Evolutionary conservation across 768 basidiomycete species (phyloP).

Genomic region (Suillus tomentosus): DNA sequence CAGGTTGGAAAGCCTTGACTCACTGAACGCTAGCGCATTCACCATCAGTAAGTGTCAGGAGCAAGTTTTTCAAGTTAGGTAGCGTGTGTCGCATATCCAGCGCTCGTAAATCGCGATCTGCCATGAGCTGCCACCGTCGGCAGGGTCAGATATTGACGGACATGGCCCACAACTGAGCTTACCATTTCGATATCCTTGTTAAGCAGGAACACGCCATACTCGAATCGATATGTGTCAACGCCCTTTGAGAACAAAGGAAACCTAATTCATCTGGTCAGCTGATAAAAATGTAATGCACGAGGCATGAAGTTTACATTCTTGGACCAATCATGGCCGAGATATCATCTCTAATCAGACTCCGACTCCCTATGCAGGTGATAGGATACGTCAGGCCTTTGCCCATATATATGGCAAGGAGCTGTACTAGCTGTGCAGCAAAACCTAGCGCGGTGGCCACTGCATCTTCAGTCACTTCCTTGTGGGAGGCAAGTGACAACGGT

Average conservation of each 20-base stretch:
- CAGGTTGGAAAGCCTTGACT: slow-evolving; percentile 24
- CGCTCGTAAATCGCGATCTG: slow-evolving; percentile 83
- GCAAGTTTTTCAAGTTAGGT: slow-evolving; percentile 92
- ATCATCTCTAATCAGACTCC: slow-evolving; percentile 88
- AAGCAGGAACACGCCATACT: slow-evolving; percentile 94
- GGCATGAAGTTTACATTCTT: slow-evolving; percentile 67
- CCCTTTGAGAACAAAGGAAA: slow-evolving; percentile 95
- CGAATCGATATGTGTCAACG: slow-evolving; percentile 95
- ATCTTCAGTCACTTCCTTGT: slow-evolving; percentile 81
- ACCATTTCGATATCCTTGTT: slow-evolving; percentile 99
- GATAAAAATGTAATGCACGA: slow-evolving; percentile 4
- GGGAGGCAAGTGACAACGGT: slow-evolving; percentile 65
- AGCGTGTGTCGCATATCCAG: slow-evolving; percentile 95
- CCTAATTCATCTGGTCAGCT: slow-evolving; percentile 44
- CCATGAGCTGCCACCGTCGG: slow-evolving; percentile 68
- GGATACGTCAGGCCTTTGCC: slow-evolving; percentile 83
- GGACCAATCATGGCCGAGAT: slow-evolving; percentile 96
- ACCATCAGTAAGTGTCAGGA: slow-evolving; percentile 82
- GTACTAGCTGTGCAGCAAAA: slow-evolving; percentile 85
- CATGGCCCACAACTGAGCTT: slow-evolving; percentile 8
- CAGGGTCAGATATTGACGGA: slow-evolving; percentile 12
- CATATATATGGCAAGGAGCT: slow-evolving; percentile 78
- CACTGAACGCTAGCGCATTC: slow-evolving; percentile 52
- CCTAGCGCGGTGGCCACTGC: slow-evolving; percentile 87
- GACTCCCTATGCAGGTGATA: slow-evolving; percentile 85